Percentiles rank a stretch among this genome's conserved stretches.
phyloP scores from a whole-genome alignment of 495 filamentous ascomycete species.

The Immersiella caudata region DNA sequence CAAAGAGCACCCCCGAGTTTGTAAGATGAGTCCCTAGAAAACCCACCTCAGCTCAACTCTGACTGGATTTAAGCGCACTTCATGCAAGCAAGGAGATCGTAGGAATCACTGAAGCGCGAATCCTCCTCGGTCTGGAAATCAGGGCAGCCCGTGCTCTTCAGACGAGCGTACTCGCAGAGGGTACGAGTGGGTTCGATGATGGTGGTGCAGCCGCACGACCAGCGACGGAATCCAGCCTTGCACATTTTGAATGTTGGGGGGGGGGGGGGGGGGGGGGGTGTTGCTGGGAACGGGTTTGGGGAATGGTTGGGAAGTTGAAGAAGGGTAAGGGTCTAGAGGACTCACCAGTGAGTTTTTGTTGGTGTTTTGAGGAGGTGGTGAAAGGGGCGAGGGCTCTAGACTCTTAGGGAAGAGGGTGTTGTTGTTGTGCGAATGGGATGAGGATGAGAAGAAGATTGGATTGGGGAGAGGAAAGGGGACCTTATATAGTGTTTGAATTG shows the following conservation, averaged over 20 bases:
- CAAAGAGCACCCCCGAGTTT: too few species aligned
- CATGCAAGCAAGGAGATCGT: neutral
- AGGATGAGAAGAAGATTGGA: neutral
- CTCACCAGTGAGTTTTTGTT: neutral
- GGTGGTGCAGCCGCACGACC: constrained; percentile 9
- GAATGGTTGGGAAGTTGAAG: neutral
- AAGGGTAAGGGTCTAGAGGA: neutral
- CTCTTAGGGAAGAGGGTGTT: neutral
- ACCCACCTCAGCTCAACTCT: too few species aligned
- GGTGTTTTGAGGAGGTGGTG: neutral
- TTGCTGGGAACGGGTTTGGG: neutral
- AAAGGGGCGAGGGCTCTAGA: neutral
- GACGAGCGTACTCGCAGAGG: neutral
- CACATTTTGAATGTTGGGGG: constrained; percentile 16
- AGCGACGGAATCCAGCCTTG: constrained; percentile 1
- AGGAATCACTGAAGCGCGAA: neutral
- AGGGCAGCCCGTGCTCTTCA: neutral
- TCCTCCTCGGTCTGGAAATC: neutral
- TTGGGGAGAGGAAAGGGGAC: neutral
- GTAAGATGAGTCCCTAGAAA: too few species aligned
- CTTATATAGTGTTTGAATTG: neutral
- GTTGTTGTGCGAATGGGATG: neutral
- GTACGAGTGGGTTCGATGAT: neutral
- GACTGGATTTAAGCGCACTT: neutral
- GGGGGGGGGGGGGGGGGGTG: neutral